Conservation (phyloP, 2,329 filamentous ascomycete species). For the Fusarium duplospermum region DNA sequence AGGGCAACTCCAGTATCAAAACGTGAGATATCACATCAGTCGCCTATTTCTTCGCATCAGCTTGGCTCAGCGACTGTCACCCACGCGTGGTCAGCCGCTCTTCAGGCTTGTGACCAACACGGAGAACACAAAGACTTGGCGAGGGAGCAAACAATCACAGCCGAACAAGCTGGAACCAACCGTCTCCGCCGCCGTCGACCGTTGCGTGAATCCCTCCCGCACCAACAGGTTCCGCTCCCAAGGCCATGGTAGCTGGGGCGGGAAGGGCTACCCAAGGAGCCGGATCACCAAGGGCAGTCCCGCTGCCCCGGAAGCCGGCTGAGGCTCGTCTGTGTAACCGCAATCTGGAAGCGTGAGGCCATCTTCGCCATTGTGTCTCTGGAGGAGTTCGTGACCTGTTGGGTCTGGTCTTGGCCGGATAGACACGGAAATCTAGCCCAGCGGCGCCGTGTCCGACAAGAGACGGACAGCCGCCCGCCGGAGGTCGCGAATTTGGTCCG, state of each 20-base stretch:
- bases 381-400: background rate
- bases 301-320: conserved; percentile 2
- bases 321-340: background rate
- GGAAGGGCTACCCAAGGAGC: conserved; percentile 10
- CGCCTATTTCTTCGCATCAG: background rate
- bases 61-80: background rate
- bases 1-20: conserved; percentile 1
- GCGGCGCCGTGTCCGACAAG: background rate
- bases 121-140: conserved; percentile 30
- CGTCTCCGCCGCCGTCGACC: conserved; percentile 8
- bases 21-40: background rate
- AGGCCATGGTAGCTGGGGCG: conserved; percentile 18
- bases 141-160: conserved; percentile 14
- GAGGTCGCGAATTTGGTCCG: conserved; percentile 6
- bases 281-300: background rate
- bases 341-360: background rate
- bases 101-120: background rate
- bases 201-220: background rate
- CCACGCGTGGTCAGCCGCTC: background rate
- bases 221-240: conserved; percentile 22
- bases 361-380: background rate
- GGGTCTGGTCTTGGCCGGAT: background rate
- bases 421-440: background rate
- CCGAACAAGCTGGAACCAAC: conserved; percentile 2
- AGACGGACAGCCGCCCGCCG: background rate